Conservation (phyloP, 176 grass and related monocot species). For the Zizania latifolia region DNA sequence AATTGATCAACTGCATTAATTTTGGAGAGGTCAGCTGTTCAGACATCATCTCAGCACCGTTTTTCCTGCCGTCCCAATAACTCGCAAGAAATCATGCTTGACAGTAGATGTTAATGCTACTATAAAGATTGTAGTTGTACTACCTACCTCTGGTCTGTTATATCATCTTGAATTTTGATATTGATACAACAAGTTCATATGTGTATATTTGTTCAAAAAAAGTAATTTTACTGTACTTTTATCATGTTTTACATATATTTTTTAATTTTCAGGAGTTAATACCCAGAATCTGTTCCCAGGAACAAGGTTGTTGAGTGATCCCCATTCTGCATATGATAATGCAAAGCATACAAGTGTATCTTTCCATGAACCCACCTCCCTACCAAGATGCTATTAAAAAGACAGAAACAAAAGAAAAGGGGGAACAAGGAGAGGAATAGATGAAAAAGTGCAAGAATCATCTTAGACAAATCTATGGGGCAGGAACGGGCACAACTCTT, state of each 20-base stretch:
- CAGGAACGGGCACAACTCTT: slow-evolving; percentile 10
- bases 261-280: neutral
- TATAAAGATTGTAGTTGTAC: no score
- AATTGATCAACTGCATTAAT: neutral
- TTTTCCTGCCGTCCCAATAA: slow-evolving; percentile 4
- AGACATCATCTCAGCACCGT: neutral
- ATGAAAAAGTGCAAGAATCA: slow-evolving; percentile 22
- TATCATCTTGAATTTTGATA: no score
- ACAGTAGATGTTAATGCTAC: neutral
- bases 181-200: neutral
- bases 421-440: slow-evolving; percentile 19
- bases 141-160: neutral
- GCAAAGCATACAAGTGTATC: slow-evolving; percentile 15
- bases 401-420: slow-evolving; percentile 1
- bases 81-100: neutral
- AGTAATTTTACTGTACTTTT: neutral
- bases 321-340: slow-evolving; percentile 26
- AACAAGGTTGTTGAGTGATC: slow-evolving; percentile 27
- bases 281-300: slow-evolving; percentile 14
- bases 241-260: neutral
- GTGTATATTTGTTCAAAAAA: neutral
- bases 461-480: slow-evolving; percentile 21
- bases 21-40: neutral
- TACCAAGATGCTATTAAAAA: slow-evolving; percentile 36
- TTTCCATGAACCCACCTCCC: slow-evolving; percentile 50